phyloP scores from a whole-genome alignment of 805 yeast species.

The Kazachstania psychrophila region DNA sequence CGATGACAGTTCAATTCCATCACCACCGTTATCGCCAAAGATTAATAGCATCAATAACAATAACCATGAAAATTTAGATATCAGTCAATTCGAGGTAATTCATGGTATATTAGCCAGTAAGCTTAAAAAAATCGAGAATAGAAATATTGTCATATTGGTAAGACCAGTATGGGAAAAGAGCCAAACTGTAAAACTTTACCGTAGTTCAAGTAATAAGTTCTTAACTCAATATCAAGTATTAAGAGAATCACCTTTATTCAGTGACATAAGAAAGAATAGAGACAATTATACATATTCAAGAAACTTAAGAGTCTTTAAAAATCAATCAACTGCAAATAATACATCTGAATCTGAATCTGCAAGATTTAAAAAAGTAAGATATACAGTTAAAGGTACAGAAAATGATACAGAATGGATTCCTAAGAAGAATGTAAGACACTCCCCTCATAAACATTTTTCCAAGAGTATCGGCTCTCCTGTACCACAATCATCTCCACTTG shows the following conservation, averaged over 20 bases:
- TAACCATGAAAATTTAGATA: not conserved
- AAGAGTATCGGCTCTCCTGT: too few relatives aligned
- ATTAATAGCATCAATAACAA: not conserved
- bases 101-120: too few relatives aligned
- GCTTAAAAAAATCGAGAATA: not conserved
- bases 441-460: too few relatives aligned
- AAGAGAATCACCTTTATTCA: not conserved
- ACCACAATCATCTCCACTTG: constrained; percentile 14
- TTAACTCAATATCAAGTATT: constrained; percentile 1
- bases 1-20: constrained; percentile 17
- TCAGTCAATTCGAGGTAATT: not conserved
- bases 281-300: too few relatives aligned
- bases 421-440: too few relatives aligned
- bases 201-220: not conserved
- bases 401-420: too few relatives aligned
- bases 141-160: not conserved
- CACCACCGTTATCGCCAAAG: constrained; percentile 30
- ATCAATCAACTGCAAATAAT: too few relatives aligned
- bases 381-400: too few relatives aligned
- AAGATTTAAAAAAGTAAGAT: too few relatives aligned
- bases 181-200: not conserved
- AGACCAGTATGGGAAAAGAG: constrained; percentile 2
- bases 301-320: too few relatives aligned
- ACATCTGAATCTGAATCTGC: too few relatives aligned
- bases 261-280: too few relatives aligned